These are phyloP conservation scores for Recurvomyces mirabilis DNA, from an alignment of 495 filamentous ascomycete species.

Conservation along the genomic window DNA sequence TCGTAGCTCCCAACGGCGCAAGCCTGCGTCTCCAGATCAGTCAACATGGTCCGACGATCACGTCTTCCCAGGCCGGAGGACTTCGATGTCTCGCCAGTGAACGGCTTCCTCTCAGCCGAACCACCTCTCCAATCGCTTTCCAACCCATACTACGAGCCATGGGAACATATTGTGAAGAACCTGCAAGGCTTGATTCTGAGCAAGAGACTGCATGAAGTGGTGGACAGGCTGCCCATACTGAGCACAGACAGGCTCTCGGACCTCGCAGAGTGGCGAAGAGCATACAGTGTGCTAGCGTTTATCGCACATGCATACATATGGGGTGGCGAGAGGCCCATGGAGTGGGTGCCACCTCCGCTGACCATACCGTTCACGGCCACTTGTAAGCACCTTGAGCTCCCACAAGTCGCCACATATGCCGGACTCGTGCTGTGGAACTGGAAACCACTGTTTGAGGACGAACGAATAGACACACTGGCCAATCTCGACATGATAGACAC, in stretches of 20 bases:
- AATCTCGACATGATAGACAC: constrained; percentile 79
- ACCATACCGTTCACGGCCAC: constrained; percentile 71
- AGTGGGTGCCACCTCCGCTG: constrained; percentile 76
- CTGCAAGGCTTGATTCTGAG: constrained; percentile 79
- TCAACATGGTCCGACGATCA: constrained; percentile 67
- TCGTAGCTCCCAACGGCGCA: constrained; percentile 20
- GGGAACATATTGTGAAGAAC: constrained; percentile 76
- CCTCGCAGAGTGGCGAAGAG: constrained; percentile 83
- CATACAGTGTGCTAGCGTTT: constrained; percentile 77
- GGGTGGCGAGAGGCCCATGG: constrained; percentile 66
- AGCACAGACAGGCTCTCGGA: constrained; percentile 66
- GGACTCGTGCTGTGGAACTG: constrained; percentile 93
- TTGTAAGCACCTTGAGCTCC: constrained; percentile 72
- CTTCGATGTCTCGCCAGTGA: constrained; percentile 74
- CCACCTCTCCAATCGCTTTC: constrained; percentile 70
- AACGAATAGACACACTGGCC: constrained; percentile 66
- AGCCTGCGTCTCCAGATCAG: constrained; percentile 22
- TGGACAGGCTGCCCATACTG: constrained; percentile 71
- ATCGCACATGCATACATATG: constrained; percentile 91
- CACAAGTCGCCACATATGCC: constrained; percentile 90
- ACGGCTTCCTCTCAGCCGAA: constrained; percentile 81
- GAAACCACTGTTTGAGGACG: constrained; percentile 71
- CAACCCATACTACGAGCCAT: constrained; percentile 82
- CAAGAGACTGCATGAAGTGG: constrained; percentile 61
- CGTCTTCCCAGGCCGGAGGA: constrained; percentile 67